phyloP scores from a whole-genome alignment of 768 basidiomycete genomes.

The Suillus bovinus region DNA sequence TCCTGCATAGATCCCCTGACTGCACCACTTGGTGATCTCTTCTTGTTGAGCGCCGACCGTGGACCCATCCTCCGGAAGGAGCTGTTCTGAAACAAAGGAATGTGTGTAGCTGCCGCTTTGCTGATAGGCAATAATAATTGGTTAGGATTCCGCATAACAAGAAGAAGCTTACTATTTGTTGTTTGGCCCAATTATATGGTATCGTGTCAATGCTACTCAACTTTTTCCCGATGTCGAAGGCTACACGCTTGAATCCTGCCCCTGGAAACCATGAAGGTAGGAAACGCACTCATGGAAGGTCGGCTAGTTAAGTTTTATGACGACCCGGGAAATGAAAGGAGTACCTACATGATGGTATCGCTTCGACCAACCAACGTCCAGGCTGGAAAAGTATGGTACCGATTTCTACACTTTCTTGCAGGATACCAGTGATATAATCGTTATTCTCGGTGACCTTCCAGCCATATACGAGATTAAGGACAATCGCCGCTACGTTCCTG shows the following conservation, averaged over 20 bases:
- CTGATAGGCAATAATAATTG: not conserved
- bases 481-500: not conserved
- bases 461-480: conserved; percentile 2
- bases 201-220: conserved; percentile 9
- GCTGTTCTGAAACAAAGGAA: not conserved
- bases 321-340: not conserved
- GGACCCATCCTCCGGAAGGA: conserved; percentile 3
- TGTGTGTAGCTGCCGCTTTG: not conserved
- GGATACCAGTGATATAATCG: not conserved
- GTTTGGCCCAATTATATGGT: conserved; percentile 14
- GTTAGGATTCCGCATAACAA: not conserved
- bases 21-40: conserved; percentile 20
- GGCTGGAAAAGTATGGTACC: not conserved
- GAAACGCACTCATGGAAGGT: conserved; percentile 1
- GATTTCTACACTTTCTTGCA: not conserved
- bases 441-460: not conserved
- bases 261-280: conserved; percentile 25
- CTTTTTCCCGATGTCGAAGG: conserved; percentile 13
- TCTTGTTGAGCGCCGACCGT: conserved; percentile 4
- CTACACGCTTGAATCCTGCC: conserved; percentile 19
- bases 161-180: conserved; percentile 19
- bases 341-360: not conserved
- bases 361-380: not conserved
- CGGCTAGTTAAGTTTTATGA: not conserved
- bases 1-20: conserved; percentile 17